phyloP scores from a whole-genome alignment of 2,329 filamentous ascomycete genomes.

The Epichloe hybrida region DNA sequence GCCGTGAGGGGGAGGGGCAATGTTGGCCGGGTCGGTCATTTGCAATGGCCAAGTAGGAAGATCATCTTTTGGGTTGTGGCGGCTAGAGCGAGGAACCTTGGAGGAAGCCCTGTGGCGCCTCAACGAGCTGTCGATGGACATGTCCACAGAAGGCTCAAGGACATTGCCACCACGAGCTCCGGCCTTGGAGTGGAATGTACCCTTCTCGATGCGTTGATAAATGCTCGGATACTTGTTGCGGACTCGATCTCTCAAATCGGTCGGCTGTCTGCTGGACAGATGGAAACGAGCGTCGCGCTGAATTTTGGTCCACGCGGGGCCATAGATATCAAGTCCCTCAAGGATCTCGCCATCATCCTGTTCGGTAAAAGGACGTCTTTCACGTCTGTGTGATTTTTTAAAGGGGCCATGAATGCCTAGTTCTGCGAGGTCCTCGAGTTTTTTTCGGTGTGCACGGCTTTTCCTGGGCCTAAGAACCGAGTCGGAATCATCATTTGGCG shows the following conservation, averaged over 20 bases:
- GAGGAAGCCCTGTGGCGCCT: conserved; percentile 24
- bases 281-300: conserved; percentile 45
- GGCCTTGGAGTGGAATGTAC: conserved; percentile 32
- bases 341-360: conserved; percentile 51
- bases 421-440: conserved; percentile 39
- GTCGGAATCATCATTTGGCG: conserved; percentile 21
- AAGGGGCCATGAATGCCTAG: conserved; percentile 50
- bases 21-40: conserved; percentile 18
- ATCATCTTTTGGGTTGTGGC: conserved; percentile 33
- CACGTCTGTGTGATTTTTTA: conserved; percentile 44
- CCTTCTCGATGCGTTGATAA: conserved; percentile 43
- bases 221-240: conserved; percentile 50
- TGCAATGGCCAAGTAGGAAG: conserved; percentile 29
- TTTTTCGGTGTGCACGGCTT: conserved; percentile 42
- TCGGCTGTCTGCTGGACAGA: conserved; percentile 45
- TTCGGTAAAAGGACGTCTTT: conserved; percentile 46
- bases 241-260: conserved; percentile 48
- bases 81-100: conserved; percentile 26
- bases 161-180: conserved; percentile 25
- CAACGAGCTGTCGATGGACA: conserved; percentile 33
- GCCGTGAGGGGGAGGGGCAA: conserved; percentile 12
- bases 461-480: conserved; percentile 30
- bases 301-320: conserved; percentile 52
- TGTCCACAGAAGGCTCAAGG: conserved; percentile 38
- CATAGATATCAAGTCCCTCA: conserved; percentile 44